Percentiles rank a stretch among this genome's conserved stretches.
These are phyloP conservation scores for Delonix regia DNA, from an alignment of 306 rosid species.

Conservation along the genomic window DNA sequence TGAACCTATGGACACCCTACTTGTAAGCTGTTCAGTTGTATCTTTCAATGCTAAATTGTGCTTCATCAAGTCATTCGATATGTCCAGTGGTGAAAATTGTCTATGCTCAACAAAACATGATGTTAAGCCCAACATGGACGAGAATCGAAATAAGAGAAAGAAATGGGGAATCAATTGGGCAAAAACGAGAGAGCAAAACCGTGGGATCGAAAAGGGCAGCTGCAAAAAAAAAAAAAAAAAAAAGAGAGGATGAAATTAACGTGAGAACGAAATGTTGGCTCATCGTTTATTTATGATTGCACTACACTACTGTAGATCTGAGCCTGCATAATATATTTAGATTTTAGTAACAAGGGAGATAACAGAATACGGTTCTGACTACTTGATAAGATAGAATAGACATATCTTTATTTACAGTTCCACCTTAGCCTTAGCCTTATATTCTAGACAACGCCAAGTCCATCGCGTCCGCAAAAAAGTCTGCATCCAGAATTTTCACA, in stretches of 20 bases:
- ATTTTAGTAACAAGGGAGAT: slow-evolving; percentile 33
- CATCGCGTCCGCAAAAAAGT: slow-evolving; percentile 81
- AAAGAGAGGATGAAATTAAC: slow-evolving; percentile 3
- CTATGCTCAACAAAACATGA: too few species aligned
- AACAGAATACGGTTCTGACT: slow-evolving; percentile 14
- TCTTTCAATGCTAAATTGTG: too few species aligned
- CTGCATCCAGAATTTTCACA: slow-evolving; percentile 48
- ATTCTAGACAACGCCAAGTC: slow-evolving; percentile 69
- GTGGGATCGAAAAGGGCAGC: not conserved
- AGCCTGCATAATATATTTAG: slow-evolving; percentile 2
- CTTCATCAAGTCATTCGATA: too few species aligned
- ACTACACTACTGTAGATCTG: too few species aligned
- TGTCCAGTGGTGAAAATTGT: too few species aligned
- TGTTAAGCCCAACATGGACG: not conserved
- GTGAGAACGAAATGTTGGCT: slow-evolving; percentile 72
- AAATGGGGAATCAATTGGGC: too few species aligned
- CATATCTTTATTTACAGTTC: slow-evolving; percentile 36
- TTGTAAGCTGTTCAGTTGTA: too few species aligned
- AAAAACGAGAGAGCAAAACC: not conserved
- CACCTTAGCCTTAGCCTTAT: slow-evolving; percentile 39
- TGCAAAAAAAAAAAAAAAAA: not conserved
- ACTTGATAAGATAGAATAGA: slow-evolving; percentile 4
- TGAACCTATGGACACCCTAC: not conserved
- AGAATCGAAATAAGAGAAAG: too few species aligned
- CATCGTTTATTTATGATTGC: slow-evolving; percentile 41